Evolutionary conservation across 139 green algal species (phyloP).

Genomic region (Penium margaritaceum): DNA sequence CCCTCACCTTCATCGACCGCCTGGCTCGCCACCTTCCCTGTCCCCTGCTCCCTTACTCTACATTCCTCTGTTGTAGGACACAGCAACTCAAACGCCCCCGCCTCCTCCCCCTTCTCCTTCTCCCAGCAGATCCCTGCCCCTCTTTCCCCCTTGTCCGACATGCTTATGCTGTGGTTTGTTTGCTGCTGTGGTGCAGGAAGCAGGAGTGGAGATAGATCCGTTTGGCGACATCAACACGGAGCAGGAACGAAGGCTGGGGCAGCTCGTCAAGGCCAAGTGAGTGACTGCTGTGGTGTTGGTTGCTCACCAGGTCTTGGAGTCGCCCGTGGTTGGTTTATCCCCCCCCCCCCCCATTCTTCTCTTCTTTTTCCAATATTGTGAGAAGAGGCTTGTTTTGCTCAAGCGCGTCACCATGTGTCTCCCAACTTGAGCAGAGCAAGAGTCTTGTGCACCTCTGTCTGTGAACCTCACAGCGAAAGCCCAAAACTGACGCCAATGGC

Average conservation of each 20-base stretch:
- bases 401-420: no score
- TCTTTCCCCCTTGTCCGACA: neutral
- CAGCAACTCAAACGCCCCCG: neutral
- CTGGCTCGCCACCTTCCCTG: no score
- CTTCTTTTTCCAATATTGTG: neutral
- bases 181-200: slow-evolving; percentile 42
- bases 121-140: neutral
- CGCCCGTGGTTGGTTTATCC: neutral
- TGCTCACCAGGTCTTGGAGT: no score
- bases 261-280: slow-evolving; percentile 84
- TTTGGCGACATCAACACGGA: slow-evolving; percentile 88
- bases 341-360: neutral
- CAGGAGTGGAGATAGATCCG: slow-evolving; percentile 68
- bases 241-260: slow-evolving; percentile 75
- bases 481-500: no score
- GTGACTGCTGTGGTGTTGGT: no score
- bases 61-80: neutral
- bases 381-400: no score
- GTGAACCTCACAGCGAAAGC: no score
- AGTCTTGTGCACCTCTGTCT: no score
- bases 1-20: neutral
- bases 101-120: neutral
- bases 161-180: neutral
- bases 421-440: no score
- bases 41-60: neutral